A percentile compares a stretch with the other conserved stretches of the same genome.
Conservation (phyloP, 441 rosid genomes). For the Populus hybrid region DNA sequence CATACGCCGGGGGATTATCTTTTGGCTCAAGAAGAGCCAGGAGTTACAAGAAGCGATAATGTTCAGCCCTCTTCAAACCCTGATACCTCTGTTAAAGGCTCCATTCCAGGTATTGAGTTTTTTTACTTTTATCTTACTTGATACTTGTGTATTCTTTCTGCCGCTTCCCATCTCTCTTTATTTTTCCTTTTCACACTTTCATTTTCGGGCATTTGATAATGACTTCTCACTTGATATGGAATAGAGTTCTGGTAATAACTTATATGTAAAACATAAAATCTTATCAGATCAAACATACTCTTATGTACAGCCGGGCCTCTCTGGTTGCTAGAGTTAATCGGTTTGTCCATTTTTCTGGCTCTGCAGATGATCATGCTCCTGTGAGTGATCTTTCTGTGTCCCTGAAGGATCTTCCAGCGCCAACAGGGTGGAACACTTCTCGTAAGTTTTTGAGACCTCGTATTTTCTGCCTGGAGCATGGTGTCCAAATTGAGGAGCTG, state of each 20-base stretch:
- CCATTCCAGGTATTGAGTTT: conserved; percentile 37
- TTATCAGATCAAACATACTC: conserved; percentile 12
- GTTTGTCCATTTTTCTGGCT: conserved; percentile 21
- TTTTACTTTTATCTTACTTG: not conserved
- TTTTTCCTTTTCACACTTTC: not conserved
- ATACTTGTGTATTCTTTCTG: not conserved
- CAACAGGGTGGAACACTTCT: conserved; percentile 53
- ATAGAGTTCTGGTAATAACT: not conserved
- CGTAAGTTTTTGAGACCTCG: conserved; percentile 69
- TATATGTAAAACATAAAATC: not conserved
- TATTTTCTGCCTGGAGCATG: conserved; percentile 96
- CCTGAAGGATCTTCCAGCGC: conserved; percentile 30
- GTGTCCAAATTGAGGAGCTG: conserved; percentile 68
- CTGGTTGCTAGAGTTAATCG: conserved; percentile 21
- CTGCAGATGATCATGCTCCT: conserved; percentile 29
- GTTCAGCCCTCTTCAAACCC: conserved; percentile 14
- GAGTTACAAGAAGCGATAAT: conserved; percentile 19
- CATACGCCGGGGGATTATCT: conserved; percentile 27
- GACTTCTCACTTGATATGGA: not conserved
- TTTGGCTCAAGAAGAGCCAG: conserved; percentile 20
- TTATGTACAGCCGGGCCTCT: conserved; percentile 11
- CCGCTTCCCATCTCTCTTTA: not conserved
- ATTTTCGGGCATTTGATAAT: not conserved
- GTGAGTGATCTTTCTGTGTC: conserved; percentile 22
- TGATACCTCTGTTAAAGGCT: conserved; percentile 20